Percentiles rank a stretch among this genome's conserved stretches.
Evolutionary conservation across 257 asterid genomes (phyloP).

Genomic region (Solanum chaucha): DNA sequence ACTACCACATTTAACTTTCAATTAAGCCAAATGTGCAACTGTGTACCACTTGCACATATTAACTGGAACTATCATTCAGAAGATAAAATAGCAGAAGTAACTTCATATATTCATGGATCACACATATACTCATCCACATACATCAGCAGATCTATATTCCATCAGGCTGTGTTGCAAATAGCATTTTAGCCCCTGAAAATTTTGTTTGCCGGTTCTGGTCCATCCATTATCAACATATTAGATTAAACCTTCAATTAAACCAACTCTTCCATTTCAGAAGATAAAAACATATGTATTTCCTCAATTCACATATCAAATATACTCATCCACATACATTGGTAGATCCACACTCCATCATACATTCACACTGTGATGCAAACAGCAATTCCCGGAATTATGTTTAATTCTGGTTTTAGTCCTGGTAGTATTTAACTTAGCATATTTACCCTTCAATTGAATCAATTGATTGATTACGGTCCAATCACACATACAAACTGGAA

Average conservation of each 20-base stretch:
- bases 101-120: background rate
- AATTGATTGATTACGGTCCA: background rate
- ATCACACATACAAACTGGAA: background rate
- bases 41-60: background rate
- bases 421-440: background rate
- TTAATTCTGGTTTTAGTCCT: background rate
- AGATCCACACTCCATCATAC: background rate
- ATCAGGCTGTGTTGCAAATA: background rate
- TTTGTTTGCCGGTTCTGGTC: background rate
- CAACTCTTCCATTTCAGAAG: background rate
- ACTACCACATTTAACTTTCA: background rate
- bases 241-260: background rate
- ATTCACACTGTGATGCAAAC: background rate
- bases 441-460: background rate
- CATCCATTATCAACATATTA: background rate
- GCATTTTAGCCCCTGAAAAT: background rate
- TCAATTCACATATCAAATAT: background rate
- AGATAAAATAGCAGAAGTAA: background rate
- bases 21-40: background rate
- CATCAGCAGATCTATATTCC: background rate
- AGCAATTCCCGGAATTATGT: background rate
- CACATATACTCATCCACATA: background rate
- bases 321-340: background rate
- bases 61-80: background rate
- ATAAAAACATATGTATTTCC: background rate